These are phyloP conservation scores for Coemansia sp. DNA, from an alignment of 192 early-diverging fungal species.

Conservation along the genomic window DNA sequence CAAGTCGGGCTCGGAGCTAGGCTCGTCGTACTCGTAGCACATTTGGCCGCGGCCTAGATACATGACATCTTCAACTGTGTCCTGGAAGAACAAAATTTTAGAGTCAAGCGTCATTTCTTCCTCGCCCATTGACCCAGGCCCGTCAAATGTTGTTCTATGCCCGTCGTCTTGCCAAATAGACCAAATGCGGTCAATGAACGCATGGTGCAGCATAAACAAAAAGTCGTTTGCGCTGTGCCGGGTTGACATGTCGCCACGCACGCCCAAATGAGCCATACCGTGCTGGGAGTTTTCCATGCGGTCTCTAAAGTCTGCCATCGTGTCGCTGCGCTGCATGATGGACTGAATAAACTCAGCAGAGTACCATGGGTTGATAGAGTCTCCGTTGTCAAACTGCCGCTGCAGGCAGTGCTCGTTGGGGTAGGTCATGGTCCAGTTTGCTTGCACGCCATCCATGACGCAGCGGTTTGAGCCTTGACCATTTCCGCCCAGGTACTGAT, in stretches of 20 bases:
- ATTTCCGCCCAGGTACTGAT: conserved; percentile 23
- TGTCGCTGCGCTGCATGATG: conserved; percentile 22
- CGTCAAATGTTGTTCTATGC: conserved; percentile 19
- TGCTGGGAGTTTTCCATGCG: conserved; percentile 47
- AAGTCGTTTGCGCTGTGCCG: conserved; percentile 55
- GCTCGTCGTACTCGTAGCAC: conserved; percentile 33
- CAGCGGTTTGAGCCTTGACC: conserved; percentile 24
- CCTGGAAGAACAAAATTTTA: conserved; percentile 15
- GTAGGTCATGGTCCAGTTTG: conserved; percentile 16
- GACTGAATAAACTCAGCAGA: conserved; percentile 31
- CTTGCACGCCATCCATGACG: conserved; percentile 29
- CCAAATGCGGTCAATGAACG: conserved; percentile 60
- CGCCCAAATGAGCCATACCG: conserved; percentile 34
- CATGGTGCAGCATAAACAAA: conserved; percentile 62
- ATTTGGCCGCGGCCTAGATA: conserved; percentile 31
- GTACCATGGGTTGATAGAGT: conserved; percentile 30
- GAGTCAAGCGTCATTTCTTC: conserved; percentile 25
- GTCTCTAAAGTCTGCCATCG: conserved; percentile 28
- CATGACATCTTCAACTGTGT: conserved; percentile 30
- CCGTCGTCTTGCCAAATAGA: conserved; percentile 51
- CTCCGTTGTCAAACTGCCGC: conserved; percentile 21
- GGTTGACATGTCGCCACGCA: conserved; percentile 45
- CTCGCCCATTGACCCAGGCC: conserved; percentile 17
- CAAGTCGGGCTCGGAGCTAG: not conserved
- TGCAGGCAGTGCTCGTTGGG: conserved; percentile 30